Conservation (phyloP, 768 basidiomycete genomes). For the Mycena metata region DNA sequence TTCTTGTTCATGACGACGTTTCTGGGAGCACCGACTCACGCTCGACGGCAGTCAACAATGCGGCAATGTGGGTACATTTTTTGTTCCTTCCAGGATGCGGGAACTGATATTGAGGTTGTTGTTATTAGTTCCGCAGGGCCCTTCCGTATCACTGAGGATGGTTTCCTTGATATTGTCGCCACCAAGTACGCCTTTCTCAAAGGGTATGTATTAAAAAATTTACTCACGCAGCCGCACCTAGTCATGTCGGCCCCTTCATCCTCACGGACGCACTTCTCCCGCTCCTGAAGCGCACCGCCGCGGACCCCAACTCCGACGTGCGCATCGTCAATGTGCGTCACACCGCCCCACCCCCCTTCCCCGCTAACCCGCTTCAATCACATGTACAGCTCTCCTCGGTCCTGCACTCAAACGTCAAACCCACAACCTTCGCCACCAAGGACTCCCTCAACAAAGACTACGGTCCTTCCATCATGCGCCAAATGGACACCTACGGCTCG, state of each 20-base stretch:
- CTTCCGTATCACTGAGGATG: conserved; percentile 29
- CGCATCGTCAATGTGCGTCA: conserved; percentile 63
- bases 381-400: conserved; percentile 37
- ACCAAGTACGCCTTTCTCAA: conserved; percentile 32
- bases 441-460: conserved; percentile 36
- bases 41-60: conserved; percentile 40
- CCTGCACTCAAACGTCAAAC: conserved; percentile 23
- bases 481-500: conserved; percentile 33
- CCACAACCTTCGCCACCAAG: conserved; percentile 32
- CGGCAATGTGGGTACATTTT: conserved; percentile 35
- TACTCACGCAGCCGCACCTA: conserved; percentile 37
- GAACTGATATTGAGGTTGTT: background rate
- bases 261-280: conserved; percentile 65
- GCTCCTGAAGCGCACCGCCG: conserved; percentile 58
- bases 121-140: conserved; percentile 12
- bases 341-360: too few species aligned
- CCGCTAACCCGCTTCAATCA: background rate
- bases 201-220: background rate
- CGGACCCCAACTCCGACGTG: conserved; percentile 60
- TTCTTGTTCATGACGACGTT: background rate
- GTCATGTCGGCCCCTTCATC: conserved; percentile 61
- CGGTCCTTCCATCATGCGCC: background rate
- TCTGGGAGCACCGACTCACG: background rate
- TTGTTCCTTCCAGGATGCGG: too few species aligned
- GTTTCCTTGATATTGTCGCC: conserved; percentile 36